phyloP scores from a whole-genome alignment of 1,284 basidiomycete species.

The Ustilago curta region DNA sequence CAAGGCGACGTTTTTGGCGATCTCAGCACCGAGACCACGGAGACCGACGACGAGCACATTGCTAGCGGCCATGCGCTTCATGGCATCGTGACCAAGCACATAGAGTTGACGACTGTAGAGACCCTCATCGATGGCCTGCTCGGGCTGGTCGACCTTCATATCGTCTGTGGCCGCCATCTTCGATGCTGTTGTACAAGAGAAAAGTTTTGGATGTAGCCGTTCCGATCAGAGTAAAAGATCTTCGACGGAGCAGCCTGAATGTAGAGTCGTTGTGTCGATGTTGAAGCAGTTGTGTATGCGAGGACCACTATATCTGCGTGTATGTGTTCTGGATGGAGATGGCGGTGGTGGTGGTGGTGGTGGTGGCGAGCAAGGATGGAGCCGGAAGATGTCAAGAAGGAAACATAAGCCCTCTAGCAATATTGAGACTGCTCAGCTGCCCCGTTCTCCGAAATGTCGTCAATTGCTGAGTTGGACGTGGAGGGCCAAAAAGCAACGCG shows the following conservation, averaged over 20 bases:
- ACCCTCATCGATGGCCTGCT: slow-evolving; percentile 59
- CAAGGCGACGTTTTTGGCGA: slow-evolving; percentile 95
- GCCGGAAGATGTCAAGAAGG: no score
- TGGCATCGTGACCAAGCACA: slow-evolving; percentile 75
- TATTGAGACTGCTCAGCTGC: background rate
- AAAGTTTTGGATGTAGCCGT: background rate
- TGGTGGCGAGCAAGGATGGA: no score
- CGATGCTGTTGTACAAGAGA: slow-evolving; percentile 3
- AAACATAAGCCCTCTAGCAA: no score
- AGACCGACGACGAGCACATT: slow-evolving; percentile 95
- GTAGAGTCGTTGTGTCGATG: background rate
- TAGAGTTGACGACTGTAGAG: slow-evolving; percentile 68
- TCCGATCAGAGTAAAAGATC: background rate
- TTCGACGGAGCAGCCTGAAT: background rate
- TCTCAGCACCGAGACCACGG: slow-evolving; percentile 94
- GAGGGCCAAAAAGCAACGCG: background rate
- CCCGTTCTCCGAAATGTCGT: background rate
- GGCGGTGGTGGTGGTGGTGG: no score
- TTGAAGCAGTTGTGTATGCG: no score
- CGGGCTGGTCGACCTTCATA: slow-evolving; percentile 56
- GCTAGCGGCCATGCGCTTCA: slow-evolving; percentile 98
- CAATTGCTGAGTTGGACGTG: slow-evolving; percentile 18
- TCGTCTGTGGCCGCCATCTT: slow-evolving; percentile 44
- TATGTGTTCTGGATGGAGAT: no score
- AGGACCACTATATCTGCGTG: background rate